Evolutionary conservation across 164 flowering plant species (phyloP).

Genomic region (Brasenia schreberi): DNA sequence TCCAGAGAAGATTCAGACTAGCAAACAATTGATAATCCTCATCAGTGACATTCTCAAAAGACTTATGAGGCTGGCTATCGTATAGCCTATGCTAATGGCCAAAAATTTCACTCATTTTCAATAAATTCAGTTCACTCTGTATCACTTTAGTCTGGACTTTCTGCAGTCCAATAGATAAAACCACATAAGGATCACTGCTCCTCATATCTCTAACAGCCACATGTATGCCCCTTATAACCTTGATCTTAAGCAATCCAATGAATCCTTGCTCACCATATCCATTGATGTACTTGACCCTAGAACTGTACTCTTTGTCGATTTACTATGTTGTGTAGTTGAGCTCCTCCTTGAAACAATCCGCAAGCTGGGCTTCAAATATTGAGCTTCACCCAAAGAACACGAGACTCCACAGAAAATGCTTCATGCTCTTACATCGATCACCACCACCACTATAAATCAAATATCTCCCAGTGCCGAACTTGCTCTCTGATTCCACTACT

Average conservation of each 20-base stretch:
- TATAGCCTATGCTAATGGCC: no score
- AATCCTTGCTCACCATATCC: constrained; percentile 30
- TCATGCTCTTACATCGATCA: constrained; percentile 92
- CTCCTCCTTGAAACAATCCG: constrained; percentile 48
- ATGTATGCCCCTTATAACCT: constrained; percentile 71
- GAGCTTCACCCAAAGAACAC: constrained; percentile 92
- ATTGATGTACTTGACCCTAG: constrained; percentile 37
- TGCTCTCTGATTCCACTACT: constrained; percentile 51
- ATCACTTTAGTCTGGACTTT: constrained; percentile 58
- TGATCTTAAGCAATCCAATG: constrained; percentile 82
- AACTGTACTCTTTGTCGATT: constrained; percentile 50
- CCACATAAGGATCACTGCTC: constrained; percentile 90
- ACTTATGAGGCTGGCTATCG: no score
- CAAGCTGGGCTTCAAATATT: constrained; percentile 82
- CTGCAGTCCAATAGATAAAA: constrained; percentile 64
- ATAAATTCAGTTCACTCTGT: constrained; percentile 16
- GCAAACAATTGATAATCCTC: constrained; percentile 31
- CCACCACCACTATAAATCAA: constrained; percentile 73
- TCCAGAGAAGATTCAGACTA: constrained; percentile 40
- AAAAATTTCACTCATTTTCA: no score
- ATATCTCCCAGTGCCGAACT: constrained; percentile 58
- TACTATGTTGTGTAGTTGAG: constrained; percentile 33
- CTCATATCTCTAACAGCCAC: constrained; percentile 86
- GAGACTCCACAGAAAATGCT: constrained; percentile 88
- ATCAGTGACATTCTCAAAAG: background rate